Conservation (phyloP, 352 stramenopile genomes). For the Globisporangium radiosum region DNA sequence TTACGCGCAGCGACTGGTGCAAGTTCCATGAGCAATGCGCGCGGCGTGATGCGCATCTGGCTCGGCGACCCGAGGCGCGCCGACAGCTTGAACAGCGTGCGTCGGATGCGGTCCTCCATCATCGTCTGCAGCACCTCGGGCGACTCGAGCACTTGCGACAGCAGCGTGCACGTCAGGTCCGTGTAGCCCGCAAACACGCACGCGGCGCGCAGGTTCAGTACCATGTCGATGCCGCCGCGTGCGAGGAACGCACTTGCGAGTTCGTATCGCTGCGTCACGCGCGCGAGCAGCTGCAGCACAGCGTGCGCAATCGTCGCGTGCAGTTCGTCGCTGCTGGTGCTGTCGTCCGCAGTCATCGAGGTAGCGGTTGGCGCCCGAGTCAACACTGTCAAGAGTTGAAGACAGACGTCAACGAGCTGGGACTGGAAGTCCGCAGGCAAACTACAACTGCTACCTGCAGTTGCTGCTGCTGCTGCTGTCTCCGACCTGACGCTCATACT, state of each 20-base stretch:
- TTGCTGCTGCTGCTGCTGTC: not conserved
- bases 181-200: constrained; percentile 62
- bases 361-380: not conserved
- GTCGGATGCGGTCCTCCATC: constrained; percentile 83
- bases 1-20: constrained; percentile 63
- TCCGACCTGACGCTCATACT: constrained; percentile 13
- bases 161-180: constrained; percentile 58
- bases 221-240: constrained; percentile 45
- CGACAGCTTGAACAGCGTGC: constrained; percentile 70
- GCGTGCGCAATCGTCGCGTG: constrained; percentile 43
- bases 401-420: constrained; percentile 28
- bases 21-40: constrained; percentile 75
- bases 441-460: not conserved
- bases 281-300: constrained; percentile 64
- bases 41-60: constrained; percentile 79
- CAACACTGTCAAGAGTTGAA: constrained; percentile 18
- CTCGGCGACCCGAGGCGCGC: constrained; percentile 56
- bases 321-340: constrained; percentile 6
- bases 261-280: constrained; percentile 67
- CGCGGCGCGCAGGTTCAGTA: constrained; percentile 39
- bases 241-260: constrained; percentile 55
- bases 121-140: constrained; percentile 78
- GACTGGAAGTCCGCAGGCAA: constrained; percentile 22
- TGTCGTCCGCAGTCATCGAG: not conserved
- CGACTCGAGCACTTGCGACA: constrained; percentile 75